These are phyloP conservation scores for Medakamo hakoo DNA, from an alignment of 139 green algal genomes.

Conservation along the genomic window DNA sequence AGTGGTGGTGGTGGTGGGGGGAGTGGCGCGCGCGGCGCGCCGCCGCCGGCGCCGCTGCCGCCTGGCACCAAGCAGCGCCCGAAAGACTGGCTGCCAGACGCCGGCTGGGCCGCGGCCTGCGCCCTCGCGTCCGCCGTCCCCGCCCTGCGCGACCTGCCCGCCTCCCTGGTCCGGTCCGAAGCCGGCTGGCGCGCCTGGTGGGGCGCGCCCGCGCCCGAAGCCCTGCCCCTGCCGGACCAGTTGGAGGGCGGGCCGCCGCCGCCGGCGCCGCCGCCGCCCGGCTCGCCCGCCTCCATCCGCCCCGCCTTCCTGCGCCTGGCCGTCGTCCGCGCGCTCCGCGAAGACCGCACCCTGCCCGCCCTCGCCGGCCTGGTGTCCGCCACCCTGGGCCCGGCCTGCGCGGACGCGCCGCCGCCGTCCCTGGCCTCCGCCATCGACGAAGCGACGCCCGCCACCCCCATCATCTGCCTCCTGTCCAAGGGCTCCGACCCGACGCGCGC, in stretches of 20 bases:
- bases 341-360: slow-evolving; percentile 78
- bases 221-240: slow-evolving; percentile 55
- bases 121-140: slow-evolving; percentile 58
- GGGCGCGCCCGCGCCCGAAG: slow-evolving; percentile 79
- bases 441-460: slow-evolving; percentile 39
- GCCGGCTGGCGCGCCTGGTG: slow-evolving; percentile 75
- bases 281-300: slow-evolving; percentile 8
- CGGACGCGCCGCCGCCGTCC: slow-evolving; percentile 69
- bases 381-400: slow-evolving; percentile 67
- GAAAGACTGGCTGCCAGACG: slow-evolving; percentile 85
- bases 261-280: no score
- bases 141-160: slow-evolving; percentile 60
- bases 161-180: slow-evolving; percentile 67
- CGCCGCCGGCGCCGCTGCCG: no score
- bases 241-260: slow-evolving; percentile 25
- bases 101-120: slow-evolving; percentile 70
- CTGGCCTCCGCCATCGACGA: slow-evolving; percentile 66
- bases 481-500: slow-evolving; percentile 82
- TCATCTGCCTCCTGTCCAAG: slow-evolving; percentile 87
- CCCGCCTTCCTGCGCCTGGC: slow-evolving; percentile 77
- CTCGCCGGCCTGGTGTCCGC: slow-evolving; percentile 70
- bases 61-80: slow-evolving; percentile 85
- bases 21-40: neutral
- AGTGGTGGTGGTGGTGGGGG: slow-evolving; percentile 38
- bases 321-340: slow-evolving; percentile 43